Percentiles rank a stretch among this genome's conserved stretches.
Evolutionary conservation across 305 asterid genomes (phyloP).

Genomic region (Fraxinus baroniana): DNA sequence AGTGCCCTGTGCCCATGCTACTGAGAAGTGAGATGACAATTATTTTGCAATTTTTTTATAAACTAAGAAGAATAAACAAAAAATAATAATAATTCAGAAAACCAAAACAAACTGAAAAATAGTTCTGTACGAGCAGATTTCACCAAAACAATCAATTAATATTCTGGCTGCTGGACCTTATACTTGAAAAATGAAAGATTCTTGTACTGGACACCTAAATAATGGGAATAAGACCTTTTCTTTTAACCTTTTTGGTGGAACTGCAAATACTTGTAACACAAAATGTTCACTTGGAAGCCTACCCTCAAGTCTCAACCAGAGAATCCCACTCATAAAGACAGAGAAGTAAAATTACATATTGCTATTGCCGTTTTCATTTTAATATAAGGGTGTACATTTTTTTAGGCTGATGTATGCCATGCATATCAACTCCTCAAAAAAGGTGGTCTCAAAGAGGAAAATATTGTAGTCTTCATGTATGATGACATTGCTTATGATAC

Average conservation of each 20-base stretch:
- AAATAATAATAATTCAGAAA: background rate
- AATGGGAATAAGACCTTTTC: background rate
- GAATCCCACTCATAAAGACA: background rate
- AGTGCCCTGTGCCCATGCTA: too few species aligned
- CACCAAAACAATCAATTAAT: background rate
- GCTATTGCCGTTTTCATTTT: background rate
- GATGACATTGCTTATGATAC: constrained; percentile 79
- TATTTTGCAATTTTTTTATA: background rate
- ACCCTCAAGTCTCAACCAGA: background rate
- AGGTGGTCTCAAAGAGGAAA: constrained; percentile 94
- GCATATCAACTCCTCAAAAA: constrained; percentile 81
- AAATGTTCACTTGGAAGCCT: background rate
- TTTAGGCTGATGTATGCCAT: constrained; percentile 94
- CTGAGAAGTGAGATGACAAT: background rate
- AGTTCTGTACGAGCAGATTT: background rate
- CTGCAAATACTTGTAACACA: background rate
- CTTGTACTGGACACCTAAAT: background rate
- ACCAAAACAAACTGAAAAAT: background rate
- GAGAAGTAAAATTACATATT: background rate
- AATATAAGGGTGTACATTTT: constrained; percentile 16
- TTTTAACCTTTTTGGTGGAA: background rate
- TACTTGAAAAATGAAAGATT: background rate
- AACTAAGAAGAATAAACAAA: background rate
- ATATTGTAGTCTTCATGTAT: constrained; percentile 83
- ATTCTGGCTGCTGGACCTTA: background rate